These are phyloP conservation scores for Trichaptum fuscoviolaceum DNA, from an alignment of 768 basidiomycete species.

Conservation along the genomic window DNA sequence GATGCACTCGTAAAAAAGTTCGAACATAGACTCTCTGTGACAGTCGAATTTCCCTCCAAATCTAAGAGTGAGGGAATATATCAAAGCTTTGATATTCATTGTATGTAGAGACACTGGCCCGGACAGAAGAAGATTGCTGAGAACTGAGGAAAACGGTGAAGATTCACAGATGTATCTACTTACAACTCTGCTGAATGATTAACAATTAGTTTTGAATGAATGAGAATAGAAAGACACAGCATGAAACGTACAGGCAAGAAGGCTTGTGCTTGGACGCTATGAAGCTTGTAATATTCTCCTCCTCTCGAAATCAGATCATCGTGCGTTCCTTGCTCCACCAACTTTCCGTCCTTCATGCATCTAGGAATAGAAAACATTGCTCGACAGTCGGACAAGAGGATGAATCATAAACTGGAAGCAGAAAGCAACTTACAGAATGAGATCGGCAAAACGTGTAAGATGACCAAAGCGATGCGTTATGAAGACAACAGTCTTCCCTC, in stretches of 20 bases:
- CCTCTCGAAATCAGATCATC: constrained; percentile 21
- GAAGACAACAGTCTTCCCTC: constrained; percentile 50
- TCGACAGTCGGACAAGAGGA: not conserved
- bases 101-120: too few species aligned
- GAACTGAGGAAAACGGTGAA: too few species aligned
- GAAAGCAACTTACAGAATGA: constrained; percentile 39
- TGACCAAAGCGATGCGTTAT: constrained; percentile 53
- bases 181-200: too few species aligned
- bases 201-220: too few species aligned
- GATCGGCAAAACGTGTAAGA: constrained; percentile 43
- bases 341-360: constrained; percentile 27
- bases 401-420: not conserved
- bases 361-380: constrained; percentile 13
- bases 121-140: too few species aligned
- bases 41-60: too few species aligned
- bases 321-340: constrained; percentile 30
- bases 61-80: too few species aligned
- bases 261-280: constrained; percentile 17
- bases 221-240: too few species aligned
- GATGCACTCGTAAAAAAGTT: too few species aligned
- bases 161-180: too few species aligned
- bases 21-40: too few species aligned
- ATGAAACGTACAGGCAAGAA: not conserved
- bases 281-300: constrained; percentile 30
- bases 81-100: too few species aligned